These are phyloP conservation scores for Calocybe cyanea DNA, from an alignment of 768 basidiomycete genomes.

Conservation along the genomic window DNA sequence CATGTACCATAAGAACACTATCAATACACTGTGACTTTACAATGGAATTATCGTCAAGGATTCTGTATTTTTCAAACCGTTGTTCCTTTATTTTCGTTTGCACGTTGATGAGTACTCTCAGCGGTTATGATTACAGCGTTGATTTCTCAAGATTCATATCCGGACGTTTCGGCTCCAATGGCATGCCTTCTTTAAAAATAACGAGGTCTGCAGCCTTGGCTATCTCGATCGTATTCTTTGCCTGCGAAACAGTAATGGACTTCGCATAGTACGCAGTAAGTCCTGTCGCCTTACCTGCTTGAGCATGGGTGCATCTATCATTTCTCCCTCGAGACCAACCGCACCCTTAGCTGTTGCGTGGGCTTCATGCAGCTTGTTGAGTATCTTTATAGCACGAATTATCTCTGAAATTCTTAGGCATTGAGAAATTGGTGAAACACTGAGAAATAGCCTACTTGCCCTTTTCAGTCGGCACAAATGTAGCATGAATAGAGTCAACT, in stretches of 20 bases:
- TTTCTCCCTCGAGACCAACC: conserved; percentile 73
- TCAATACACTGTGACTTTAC: too few relatives aligned
- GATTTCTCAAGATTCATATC: too few relatives aligned
- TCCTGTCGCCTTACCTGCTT: conserved; percentile 52
- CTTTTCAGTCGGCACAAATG: conserved; percentile 70
- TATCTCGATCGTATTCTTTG: conserved; percentile 45
- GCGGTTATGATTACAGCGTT: too few relatives aligned
- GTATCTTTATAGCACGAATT: conserved; percentile 67
- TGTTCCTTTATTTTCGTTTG: too few relatives aligned
- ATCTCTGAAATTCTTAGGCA: conserved; percentile 52
- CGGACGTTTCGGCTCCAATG: too few relatives aligned
- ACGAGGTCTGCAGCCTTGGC: conserved; percentile 53
- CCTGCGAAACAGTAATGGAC: conserved; percentile 19
- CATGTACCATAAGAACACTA: too few relatives aligned
- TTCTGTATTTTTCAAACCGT: too few relatives aligned
- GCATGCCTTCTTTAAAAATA: too few relatives aligned
- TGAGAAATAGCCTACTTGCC: conserved; percentile 37
- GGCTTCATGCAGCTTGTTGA: conserved; percentile 59
- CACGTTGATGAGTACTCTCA: too few relatives aligned
- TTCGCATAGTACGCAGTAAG: neutral
- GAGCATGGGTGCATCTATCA: conserved; percentile 92
- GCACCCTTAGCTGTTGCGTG: conserved; percentile 58
- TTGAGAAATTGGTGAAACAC: neutral
- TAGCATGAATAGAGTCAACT: conserved; percentile 69
- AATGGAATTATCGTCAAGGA: too few relatives aligned